Base-by-base conservation (phyloP, 2,329 filamentous ascomycete species). In the Aspergillus alliaceus region DNA sequence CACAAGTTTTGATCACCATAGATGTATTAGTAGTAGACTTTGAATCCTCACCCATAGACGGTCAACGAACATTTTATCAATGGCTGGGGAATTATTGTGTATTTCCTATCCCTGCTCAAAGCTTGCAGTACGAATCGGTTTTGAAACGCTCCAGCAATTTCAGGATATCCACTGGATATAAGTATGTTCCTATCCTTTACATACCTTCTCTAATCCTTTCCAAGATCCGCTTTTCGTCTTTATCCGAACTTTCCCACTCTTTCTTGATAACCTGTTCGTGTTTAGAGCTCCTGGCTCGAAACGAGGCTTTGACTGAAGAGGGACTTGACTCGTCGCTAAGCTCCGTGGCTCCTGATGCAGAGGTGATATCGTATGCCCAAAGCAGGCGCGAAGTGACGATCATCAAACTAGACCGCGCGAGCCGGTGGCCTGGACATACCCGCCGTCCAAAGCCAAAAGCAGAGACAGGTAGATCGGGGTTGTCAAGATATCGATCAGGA, bases 401-500 rank as follows among this genome's bases (percentile, higher is more conserved):
- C 29, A 54, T 49, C 12, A 57, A 34, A 27, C 44, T 52, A n/a
- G 34, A 34, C 1, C 48, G 47, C 4, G 57, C 57, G 14, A 55
- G 24, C 8, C 48, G 42, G 22, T 58, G 48, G 2, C 58, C 58
- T 1, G 58, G 55, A 34, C 60, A 62, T 11, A 50, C 14, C 31
- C 60, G 47, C 27, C 60, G 39, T 6, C 59, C 59, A 42, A 60
- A 62, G 2, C 60, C 60, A 54, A 60, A 62, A 6, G 47, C 53
- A 15, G 51, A 49, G 22, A 59, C 46, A 11, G 55, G 46, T 31
- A 54, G 50, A 9, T 44, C 48, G 0, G 53, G 55, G 15, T 58
- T 49, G 27, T 59, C 54, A 14, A 75, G 63, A 57, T 74, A 77
- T 35, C 74, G 67, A 3, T 65, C 64, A 1, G 74, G 76, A 11